Evolutionary conservation across 495 filamentous ascomycete species (phyloP), one percentile per base, ranked within the genome.

Genomic region (Podospora tetraspora): DNA sequence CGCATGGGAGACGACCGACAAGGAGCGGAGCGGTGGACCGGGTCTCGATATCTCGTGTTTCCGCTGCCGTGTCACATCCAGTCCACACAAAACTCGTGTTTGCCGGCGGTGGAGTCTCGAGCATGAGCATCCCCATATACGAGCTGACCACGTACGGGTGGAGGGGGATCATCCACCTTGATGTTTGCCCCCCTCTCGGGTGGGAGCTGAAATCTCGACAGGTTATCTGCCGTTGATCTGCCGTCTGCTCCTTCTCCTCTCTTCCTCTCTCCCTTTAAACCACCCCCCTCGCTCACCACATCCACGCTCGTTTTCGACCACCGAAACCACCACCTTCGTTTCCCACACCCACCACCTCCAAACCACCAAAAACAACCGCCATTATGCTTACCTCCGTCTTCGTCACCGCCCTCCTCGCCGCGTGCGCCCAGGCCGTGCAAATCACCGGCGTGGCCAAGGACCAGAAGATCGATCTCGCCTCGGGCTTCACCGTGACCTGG

Each of bases 371-470:
- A 30, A 30, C 69, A 57, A 58, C 29, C 62, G 30, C 57, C 70
- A 73, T 69, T 9, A 77, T 77, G 75, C 73, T 67, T 52, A 37
- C 69, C 65, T 66, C 68, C 63, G 25, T 71, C 71, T 24, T 70
- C 69, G 23, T 70, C 61, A 23, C 60, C 57, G 21, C 63, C 52
- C 43, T 73, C 57, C 66, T 75, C 60, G 70, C 72, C 64, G 67
- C 73, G 56, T 59, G 34, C 52, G 70, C 57, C 34, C 57, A 57
- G 63, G 75, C 73, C 65, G 71, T 77, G 70, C 37, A 72, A 62
- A 66, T 77, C 73, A 75, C 71, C 59, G 57, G 65, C 59, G 70
- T 73, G 27, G 61, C 69, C 70, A 75, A 74, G 68, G 61, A 74
- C 68, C 59, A 71, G 12, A 67, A 61, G 0, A 59, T 77, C 66